Evolutionary conservation across 2,329 filamentous ascomycete genomes (phyloP).

Genomic region (Fusarium sp.): DNA sequence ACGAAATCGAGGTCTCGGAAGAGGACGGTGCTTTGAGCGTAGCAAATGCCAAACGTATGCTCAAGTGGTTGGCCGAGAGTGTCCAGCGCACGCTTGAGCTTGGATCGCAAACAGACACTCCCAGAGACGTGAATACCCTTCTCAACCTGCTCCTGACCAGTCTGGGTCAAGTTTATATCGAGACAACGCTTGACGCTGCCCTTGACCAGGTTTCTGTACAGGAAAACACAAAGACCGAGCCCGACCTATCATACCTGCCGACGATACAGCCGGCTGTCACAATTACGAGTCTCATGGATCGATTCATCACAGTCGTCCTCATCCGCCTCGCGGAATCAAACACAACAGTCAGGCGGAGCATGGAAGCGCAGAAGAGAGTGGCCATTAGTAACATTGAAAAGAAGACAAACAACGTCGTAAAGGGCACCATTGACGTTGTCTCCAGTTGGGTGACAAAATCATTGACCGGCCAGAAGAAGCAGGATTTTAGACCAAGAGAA

Average conservation of each 20-base stretch:
- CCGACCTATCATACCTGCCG: slow-evolving; percentile 85
- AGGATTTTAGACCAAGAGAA: slow-evolving; percentile 89
- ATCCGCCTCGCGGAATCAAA: slow-evolving; percentile 89
- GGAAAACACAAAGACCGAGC: slow-evolving; percentile 83
- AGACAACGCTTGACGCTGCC: slow-evolving; percentile 73
- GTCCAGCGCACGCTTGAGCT: slow-evolving; percentile 91
- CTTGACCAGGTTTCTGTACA: slow-evolving; percentile 77
- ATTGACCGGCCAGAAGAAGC: slow-evolving; percentile 81
- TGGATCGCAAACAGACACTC: slow-evolving; percentile 86
- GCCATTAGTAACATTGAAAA: slow-evolving; percentile 83
- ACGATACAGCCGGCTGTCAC: slow-evolving; percentile 83
- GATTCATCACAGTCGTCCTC: slow-evolving; percentile 88
- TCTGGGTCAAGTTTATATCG: slow-evolving; percentile 84
- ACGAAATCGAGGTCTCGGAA: slow-evolving; percentile 90
- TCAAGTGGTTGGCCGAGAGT: slow-evolving; percentile 96
- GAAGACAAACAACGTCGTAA: slow-evolving; percentile 74
- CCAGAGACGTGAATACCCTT: slow-evolving; percentile 89
- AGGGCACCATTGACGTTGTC: slow-evolving; percentile 69
- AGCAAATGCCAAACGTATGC: slow-evolving; percentile 94
- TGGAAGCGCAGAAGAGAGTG: slow-evolving; percentile 81
- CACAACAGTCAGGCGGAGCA: slow-evolving; percentile 86
- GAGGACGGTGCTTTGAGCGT: slow-evolving; percentile 86
- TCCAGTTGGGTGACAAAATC: slow-evolving; percentile 79
- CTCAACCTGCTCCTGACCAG: slow-evolving; percentile 83
- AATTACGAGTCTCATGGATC: slow-evolving; percentile 91